Evolutionary conservation across 129 eudicot species (phyloP), one percentile per base, ranked within the genome.

Genomic region (Flaveria ramosissima): DNA sequence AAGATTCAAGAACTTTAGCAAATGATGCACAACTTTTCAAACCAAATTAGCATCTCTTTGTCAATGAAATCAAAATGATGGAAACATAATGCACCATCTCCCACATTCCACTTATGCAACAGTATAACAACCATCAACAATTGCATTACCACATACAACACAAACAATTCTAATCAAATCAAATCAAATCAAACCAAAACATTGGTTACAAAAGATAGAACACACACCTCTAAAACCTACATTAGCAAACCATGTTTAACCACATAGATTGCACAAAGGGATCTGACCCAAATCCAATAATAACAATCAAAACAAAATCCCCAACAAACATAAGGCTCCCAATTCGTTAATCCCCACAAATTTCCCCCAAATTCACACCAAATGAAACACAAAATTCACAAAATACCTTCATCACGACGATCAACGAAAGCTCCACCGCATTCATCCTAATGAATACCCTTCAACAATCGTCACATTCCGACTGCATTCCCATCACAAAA

Each of bases 111-210:
- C 15, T 16, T 46, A 64, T 47, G 72, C 72, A 48, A 65, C 63
- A 16, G 41, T 32, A 60, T 9, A 43, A 16, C 5, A 27, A 43
- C 32, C 59, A 74, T 11, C 17, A 75, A 75, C 63, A 75, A 64
- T 12, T 63, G 64, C 63, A 75, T 76, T 68, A 68, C 68, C 81
- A 52, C 69, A 42, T 46, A 41, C n/a, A 15, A 73, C 66, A 66
- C 55, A 77, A 27, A 27, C 11, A 64, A 13, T 52, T 14, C 24
- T 42, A 79, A 39, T 39, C 45, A n/a, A 60, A 60, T 14, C 24
- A 52, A 79, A 39, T 21, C 45, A n/a, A 60, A 60, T 14, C 13
- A 32, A 47, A 71, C 56, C 60, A 7, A 78, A 10, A 24, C 15
- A 14, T 6, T 26, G 9, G 27, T 43, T 41, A 57, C 9, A 16